These are phyloP conservation scores for Neoscytalidium dimidiatum DNA, from an alignment of 2,329 filamentous ascomycete genomes.

Conservation along the genomic window DNA sequence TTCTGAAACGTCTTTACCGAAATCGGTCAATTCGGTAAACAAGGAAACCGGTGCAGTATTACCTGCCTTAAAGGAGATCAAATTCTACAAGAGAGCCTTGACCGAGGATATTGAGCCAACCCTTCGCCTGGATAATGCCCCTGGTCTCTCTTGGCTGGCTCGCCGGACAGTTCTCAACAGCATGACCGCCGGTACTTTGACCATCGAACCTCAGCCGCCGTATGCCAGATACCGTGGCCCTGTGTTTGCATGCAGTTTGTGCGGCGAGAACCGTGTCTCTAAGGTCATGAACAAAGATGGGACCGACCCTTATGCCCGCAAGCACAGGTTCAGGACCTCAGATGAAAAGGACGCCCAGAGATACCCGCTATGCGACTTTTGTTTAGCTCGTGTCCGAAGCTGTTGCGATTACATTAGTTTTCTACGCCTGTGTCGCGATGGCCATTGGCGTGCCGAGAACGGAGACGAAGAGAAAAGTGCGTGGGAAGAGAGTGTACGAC, in stretches of 20 bases:
- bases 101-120: slow-evolving; percentile 94
- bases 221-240: slow-evolving; percentile 56
- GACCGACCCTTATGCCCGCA: slow-evolving; percentile 67
- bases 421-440: slow-evolving; percentile 86
- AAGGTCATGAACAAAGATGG: slow-evolving; percentile 10
- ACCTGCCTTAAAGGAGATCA: slow-evolving; percentile 79
- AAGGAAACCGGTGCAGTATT: slow-evolving; percentile 38
- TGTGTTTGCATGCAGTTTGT: slow-evolving; percentile 77
- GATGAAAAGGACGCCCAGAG: slow-evolving; percentile 84
- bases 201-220: slow-evolving; percentile 74
- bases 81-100: slow-evolving; percentile 89
- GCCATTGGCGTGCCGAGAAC: slow-evolving; percentile 83
- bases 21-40: slow-evolving; percentile 44
- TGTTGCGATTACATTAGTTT: slow-evolving; percentile 94
- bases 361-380: slow-evolving; percentile 89
- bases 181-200: slow-evolving; percentile 80
- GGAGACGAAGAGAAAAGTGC: slow-evolving; percentile 82
- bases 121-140: slow-evolving; percentile 82
- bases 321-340: slow-evolving; percentile 84
- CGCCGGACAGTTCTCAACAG: slow-evolving; percentile 80
- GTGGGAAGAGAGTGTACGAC: slow-evolving; percentile 90
- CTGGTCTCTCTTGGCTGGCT: slow-evolving; percentile 90
- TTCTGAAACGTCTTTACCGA: slow-evolving; percentile 52
- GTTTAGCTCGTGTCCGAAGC: slow-evolving; percentile 77
- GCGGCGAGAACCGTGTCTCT: slow-evolving; percentile 71